Percentiles rank a stretch among this genome's conserved stretches.
These are phyloP conservation scores for Thraustotheca clavata DNA, from an alignment of 352 stramenopile species.

Conservation along the genomic window DNA sequence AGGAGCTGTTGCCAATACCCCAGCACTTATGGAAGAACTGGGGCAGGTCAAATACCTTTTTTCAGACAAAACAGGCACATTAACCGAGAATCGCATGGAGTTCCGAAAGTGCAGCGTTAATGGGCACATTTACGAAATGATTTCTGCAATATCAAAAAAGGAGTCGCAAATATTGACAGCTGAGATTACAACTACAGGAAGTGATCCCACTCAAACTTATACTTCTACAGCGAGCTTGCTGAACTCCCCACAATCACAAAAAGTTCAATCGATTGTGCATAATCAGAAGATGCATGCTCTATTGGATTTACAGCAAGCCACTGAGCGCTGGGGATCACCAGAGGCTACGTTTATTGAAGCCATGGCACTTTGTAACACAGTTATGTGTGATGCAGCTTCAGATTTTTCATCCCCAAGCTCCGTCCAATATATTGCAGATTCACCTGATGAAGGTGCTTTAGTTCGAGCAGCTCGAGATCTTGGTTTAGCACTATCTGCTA, in stretches of 20 bases:
- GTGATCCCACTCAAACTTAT: not conserved
- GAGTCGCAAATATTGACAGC: not conserved
- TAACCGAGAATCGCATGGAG: constrained; percentile 93
- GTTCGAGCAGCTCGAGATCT: constrained; percentile 70
- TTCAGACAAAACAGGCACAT: constrained; percentile 92
- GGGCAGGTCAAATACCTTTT: constrained; percentile 90
- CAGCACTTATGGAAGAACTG: constrained; percentile 88
- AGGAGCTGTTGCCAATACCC: constrained; percentile 76
- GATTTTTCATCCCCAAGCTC: constrained; percentile 24
- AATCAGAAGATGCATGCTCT: not conserved
- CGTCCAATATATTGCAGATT: constrained; percentile 82
- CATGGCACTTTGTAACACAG: constrained; percentile 78
- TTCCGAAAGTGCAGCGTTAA: constrained; percentile 94
- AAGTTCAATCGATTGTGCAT: not conserved
- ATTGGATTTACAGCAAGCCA: not conserved
- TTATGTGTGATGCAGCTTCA: constrained; percentile 65
- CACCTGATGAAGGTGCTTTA: constrained; percentile 88
- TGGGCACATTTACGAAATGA: constrained; percentile 69
- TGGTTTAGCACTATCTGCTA: constrained; percentile 69
- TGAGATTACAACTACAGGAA: not conserved
- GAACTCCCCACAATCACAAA: not conserved
- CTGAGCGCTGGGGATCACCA: not conserved
- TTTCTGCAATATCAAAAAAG: not conserved
- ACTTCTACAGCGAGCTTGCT: not conserved
- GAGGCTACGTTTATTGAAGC: constrained; percentile 35